Conservation (phyloP, 2,329 filamentous ascomycete species). For the Apiospora phragmitis region DNA sequence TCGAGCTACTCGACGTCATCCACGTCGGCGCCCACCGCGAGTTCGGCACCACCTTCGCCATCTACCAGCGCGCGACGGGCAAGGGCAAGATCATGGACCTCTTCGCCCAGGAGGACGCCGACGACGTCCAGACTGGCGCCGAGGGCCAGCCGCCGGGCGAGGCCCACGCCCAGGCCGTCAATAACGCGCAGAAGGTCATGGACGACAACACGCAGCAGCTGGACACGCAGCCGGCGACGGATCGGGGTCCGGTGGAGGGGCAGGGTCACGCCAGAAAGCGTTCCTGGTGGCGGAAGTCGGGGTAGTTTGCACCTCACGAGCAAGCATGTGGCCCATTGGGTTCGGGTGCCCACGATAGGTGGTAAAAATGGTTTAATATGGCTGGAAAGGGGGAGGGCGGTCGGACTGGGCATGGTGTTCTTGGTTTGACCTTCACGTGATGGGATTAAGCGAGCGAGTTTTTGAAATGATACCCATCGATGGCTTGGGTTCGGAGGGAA, state of each 20-base stretch:
- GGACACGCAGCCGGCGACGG: constrained; percentile 27
- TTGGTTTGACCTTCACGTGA: not conserved
- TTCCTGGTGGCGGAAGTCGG: not conserved
- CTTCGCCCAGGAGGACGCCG: constrained; percentile 39
- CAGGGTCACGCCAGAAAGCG: not conserved
- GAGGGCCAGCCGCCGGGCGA: constrained; percentile 25
- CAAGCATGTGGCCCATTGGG: not conserved
- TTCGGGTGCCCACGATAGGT: not conserved
- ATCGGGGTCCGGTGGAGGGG: not conserved
- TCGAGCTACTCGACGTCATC: constrained; percentile 54
- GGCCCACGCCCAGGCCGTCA: constrained; percentile 41
- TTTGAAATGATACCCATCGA: not conserved
- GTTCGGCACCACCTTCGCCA: constrained; percentile 53
- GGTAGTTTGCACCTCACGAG: not conserved
- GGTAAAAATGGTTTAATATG: not conserved
- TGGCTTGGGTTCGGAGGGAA: not conserved
- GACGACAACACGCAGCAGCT: constrained; percentile 53
- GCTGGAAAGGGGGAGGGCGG: not conserved
- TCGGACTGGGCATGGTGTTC: not conserved
- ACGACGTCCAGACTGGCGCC: constrained; percentile 30
- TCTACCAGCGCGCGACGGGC: constrained; percentile 53
- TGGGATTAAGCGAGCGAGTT: constrained; percentile 2
- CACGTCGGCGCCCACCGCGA: constrained; percentile 50
- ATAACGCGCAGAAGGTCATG: constrained; percentile 53
- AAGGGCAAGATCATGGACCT: constrained; percentile 52